Base-by-base conservation (phyloP, 2,329 filamentous ascomycete species). In the Fusarium proliferatum region DNA sequence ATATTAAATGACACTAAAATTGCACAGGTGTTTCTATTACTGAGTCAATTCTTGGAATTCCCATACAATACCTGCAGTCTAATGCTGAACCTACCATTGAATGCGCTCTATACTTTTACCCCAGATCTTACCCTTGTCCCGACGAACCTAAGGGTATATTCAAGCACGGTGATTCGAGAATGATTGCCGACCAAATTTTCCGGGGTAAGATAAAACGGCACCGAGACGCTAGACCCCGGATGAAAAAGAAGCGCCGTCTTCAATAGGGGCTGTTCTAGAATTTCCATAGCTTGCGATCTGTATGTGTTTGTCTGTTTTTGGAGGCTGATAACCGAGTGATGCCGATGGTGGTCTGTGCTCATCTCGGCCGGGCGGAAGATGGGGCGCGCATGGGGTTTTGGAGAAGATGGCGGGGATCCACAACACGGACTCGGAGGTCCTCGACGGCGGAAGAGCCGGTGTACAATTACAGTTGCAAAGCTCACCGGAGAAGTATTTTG, bases 271-370 rank as follows among this genome's bases (percentile, higher is more conserved):
- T 52, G 42, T 68, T 72, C 64, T 72, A 49, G 64, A 68, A 42
- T 42, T n/a, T 26, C 26, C 16, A 56, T 39, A 36, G 38, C 33
- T 43, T 56, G 17, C 43, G 39, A 42, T 21, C 41, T 60, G 43
- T 5, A 16, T 43, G 21, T 13, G 6, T 45, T 17, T 6, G 28
- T 57, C 34, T 46, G 19, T 11, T 51, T 51, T 33, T 30, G 38
- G 56, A 49, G 30, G 26, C 41, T 46, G 58, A 72, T 78, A 77
- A 75, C 76, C 76, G 76, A 78, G 51, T 68, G 69, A 69, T 72
- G 74, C 76, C 76, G 76, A 78, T 68, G n/a, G 13, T 76, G 75
- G 76, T 77, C 76, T 69, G 76, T 78, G 76, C 76, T 65, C 64
- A 23, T 69, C 64, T 78, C 76, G 76, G 38, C 38, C 69, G 57